phyloP scores from a whole-genome alignment of 2,329 filamentous ascomycete genomes.

The Exophiala oligosperma region DNA sequence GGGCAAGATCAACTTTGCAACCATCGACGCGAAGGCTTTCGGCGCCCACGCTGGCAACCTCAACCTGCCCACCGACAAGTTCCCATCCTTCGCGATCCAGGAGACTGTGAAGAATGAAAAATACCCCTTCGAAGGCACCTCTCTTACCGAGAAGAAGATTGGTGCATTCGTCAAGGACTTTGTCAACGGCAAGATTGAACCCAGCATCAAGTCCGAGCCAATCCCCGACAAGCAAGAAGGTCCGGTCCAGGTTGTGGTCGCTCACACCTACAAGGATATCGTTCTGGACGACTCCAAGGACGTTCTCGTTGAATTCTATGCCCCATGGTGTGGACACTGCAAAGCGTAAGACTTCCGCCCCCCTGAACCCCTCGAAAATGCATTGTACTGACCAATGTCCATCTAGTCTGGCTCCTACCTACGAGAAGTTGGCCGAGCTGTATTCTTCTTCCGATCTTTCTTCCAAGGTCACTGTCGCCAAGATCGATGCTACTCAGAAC shows the following conservation, averaged over 20 bases:
- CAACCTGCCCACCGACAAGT: slow-evolving; percentile 93
- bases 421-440: slow-evolving; percentile 62
- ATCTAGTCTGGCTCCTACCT: slow-evolving; percentile 62
- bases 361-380: too few relatives aligned
- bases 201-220: slow-evolving; percentile 97
- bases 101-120: slow-evolving; percentile 94
- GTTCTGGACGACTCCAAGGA: slow-evolving; percentile 95
- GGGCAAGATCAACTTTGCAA: slow-evolving; percentile 95
- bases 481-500: slow-evolving; percentile 95
- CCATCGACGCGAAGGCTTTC: slow-evolving; percentile 91
- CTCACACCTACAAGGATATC: slow-evolving; percentile 88
- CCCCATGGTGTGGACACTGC: slow-evolving; percentile 76
- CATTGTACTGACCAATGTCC: slow-evolving; percentile 1
- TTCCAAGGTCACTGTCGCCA: slow-evolving; percentile 69
- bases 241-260: slow-evolving; percentile 82
- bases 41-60: slow-evolving; percentile 95
- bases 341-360: slow-evolving; percentile 51
- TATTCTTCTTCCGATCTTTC: slow-evolving; percentile 52
- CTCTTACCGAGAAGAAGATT: slow-evolving; percentile 73
- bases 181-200: slow-evolving; percentile 80
- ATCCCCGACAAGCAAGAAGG: slow-evolving; percentile 92
- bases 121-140: slow-evolving; percentile 84
- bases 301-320: slow-evolving; percentile 97
- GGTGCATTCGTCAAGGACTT: slow-evolving; percentile 84
- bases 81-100: slow-evolving; percentile 97